Base-by-base conservation (phyloP, 768 basidiomycete genomes). In the Kondoa malvinella region DNA sequence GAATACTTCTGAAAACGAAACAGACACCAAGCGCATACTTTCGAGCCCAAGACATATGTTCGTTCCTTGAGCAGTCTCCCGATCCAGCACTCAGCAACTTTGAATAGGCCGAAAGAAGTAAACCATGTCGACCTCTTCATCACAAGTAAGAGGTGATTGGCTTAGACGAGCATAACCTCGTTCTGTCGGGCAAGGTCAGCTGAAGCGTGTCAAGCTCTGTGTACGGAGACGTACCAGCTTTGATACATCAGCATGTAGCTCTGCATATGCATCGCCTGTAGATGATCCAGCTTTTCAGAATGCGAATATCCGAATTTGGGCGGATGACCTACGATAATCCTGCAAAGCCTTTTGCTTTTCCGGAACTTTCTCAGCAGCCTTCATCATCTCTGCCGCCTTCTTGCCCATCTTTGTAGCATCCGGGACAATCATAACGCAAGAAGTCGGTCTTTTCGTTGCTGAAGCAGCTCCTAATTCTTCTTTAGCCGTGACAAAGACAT, bases 401-500 rank as follows among this genome's bases (percentile, higher is more conserved):
- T 80, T 79, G 67, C 72, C 71, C 73, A 84, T 85, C 60, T 77
- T 76, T 77, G 83, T 84, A 76, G 89, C 88, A 76, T 84, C 81
- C 0, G 89, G 88, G 76, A 88, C 92, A 65, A 97, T 81, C 85
- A 99, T 88, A 2, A 99, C 92, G 77, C 92, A 96, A 72, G 91
- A 94, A 62, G 95, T 99, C 34, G 95, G 94, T 73, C 95, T 86
- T 80, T 99, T 99, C 57, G 95, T 99, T 64, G 89, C 87, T 75
- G 91, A 91, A 21, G 92, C 89, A 72, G 88, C 86, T 0, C 95
- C 95, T 31, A 99, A 85, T 75, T 94, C 91, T 78, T 97, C 95
- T 76, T 94, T 95, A 2, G 88, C 92, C 1, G 86, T 75, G 16
- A 92, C 87, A 76, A 90, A 92, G 62, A 92, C 82, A 75, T 92